Evolutionary conservation across 1,284 basidiomycete species (phyloP).

Genomic region (Malassezia furfur): DNA sequence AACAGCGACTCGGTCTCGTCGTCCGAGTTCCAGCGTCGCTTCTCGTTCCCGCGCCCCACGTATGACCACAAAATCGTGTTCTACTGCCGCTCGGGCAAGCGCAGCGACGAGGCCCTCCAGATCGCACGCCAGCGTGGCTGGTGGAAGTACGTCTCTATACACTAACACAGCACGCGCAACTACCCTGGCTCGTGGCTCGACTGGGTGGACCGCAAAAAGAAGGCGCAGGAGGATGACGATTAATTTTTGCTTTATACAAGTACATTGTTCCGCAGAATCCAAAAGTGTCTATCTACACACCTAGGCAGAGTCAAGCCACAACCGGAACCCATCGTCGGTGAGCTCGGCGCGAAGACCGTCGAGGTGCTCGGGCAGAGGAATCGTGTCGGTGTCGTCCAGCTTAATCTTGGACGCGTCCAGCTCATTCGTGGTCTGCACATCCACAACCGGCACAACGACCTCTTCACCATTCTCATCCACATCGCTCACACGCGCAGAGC

Average conservation of each 20-base stretch:
- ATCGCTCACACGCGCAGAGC: conserved; percentile 15
- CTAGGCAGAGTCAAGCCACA: conserved; percentile 5
- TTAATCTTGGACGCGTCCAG: not conserved
- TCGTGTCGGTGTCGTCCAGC: conserved; percentile 1
- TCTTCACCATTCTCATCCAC: conserved; percentile 15
- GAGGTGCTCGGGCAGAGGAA: not conserved
- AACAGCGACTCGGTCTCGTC: conserved; percentile 49
- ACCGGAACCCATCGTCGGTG: conserved; percentile 10
- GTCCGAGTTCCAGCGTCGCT: conserved; percentile 50
- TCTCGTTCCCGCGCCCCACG: conserved; percentile 74
- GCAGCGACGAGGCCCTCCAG: conserved; percentile 73
- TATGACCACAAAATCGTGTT: conserved; percentile 73
- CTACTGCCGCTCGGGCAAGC: conserved; percentile 84
- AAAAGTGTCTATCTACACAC: conserved; percentile 1
- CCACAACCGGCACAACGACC: not conserved
- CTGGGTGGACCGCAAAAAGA: conserved; percentile 61
- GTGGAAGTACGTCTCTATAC: conserved; percentile 57
- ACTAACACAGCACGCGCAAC: conserved; percentile 59
- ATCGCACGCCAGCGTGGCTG: conserved; percentile 75
- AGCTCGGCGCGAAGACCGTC: conserved; percentile 12
- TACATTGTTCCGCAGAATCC: conserved; percentile 1
- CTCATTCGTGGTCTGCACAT: not conserved
- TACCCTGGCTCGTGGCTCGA: conserved; percentile 88
- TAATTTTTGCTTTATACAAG: not conserved
- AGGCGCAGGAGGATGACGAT: conserved; percentile 45